Percentiles rank a stretch among this genome's conserved stretches.
Evolutionary conservation across 768 basidiomycete genomes (phyloP).

Genomic region (Lyophyllum atratum): DNA sequence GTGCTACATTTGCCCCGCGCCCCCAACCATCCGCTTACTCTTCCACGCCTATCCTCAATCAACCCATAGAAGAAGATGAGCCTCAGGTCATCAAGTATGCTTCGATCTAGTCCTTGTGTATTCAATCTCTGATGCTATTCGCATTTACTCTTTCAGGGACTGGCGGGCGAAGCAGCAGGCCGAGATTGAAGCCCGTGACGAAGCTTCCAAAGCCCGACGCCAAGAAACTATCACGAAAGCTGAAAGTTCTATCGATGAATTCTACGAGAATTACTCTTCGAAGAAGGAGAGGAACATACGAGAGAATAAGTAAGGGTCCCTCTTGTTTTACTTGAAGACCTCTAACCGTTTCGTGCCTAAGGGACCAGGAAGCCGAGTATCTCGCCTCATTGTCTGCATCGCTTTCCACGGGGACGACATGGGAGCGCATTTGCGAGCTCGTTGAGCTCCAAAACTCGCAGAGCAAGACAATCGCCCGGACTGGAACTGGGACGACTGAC

Average conservation of each 20-base stretch:
- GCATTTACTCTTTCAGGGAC: conserved; percentile 44
- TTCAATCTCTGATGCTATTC: not conserved
- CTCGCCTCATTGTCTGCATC: conserved; percentile 69
- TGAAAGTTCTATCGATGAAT: conserved; percentile 84
- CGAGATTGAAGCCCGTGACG: conserved; percentile 84
- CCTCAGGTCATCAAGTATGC: conserved; percentile 83
- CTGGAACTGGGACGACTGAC: conserved; percentile 87
- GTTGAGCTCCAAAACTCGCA: conserved; percentile 95
- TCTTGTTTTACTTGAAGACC: conserved; percentile 3
- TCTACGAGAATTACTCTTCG: conserved; percentile 84
- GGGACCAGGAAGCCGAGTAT: conserved; percentile 87
- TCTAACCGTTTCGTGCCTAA: conserved; percentile 29
- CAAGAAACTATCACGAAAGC: conserved; percentile 85
- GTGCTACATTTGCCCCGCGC: conserved; percentile 70
- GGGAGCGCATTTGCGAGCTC: conserved; percentile 88
- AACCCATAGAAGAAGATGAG: conserved; percentile 74
- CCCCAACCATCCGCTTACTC: conserved; percentile 73
- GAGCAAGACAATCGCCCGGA: conserved; percentile 91
- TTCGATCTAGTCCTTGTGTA: not conserved
- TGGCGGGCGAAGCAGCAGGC: conserved; percentile 88
- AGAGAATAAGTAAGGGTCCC: conserved; percentile 83
- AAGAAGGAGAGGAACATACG: conserved; percentile 91
- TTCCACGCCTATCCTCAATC: conserved; percentile 73
- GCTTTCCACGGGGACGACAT: conserved; percentile 89
- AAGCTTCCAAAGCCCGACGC: conserved; percentile 70